Conservation (phyloP, 352 stramenopile genomes). For the Globisporangium yorkense region DNA sequence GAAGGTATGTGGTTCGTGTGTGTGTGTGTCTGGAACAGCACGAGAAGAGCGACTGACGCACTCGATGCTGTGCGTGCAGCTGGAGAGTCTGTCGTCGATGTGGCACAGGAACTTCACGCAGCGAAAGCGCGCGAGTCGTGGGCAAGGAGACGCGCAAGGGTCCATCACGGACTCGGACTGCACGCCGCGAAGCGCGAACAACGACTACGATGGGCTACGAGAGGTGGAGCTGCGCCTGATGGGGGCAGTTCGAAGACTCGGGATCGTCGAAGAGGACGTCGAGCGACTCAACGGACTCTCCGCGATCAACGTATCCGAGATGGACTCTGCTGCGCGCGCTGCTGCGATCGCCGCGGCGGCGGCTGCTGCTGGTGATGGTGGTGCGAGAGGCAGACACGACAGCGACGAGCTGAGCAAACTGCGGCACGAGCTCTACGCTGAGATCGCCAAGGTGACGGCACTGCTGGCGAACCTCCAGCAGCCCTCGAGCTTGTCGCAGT, state of each 20-base stretch:
- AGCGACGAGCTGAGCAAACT: constrained; percentile 39
- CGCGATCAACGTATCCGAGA: constrained; percentile 19
- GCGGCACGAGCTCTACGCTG: constrained; percentile 40
- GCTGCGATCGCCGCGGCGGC: constrained; percentile 1
- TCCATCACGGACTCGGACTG: constrained; percentile 11
- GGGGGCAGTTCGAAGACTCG: constrained; percentile 44
- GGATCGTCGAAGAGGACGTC: constrained; percentile 58
- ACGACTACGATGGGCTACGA: constrained; percentile 25
- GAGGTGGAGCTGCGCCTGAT: constrained; percentile 59
- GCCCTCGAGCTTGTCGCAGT: neutral
- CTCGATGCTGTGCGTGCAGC: constrained; percentile 5
- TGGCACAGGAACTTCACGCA: constrained; percentile 64
- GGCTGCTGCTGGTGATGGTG: neutral
- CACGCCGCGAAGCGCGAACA: constrained; percentile 8
- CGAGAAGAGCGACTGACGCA: no score
- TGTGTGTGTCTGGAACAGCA: constrained; percentile 4
- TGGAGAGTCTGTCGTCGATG: constrained; percentile 53
- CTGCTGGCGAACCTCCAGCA: constrained; percentile 21
- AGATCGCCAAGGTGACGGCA: constrained; percentile 41
- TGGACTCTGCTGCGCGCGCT: constrained; percentile 2
- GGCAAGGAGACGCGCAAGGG: constrained; percentile 7
- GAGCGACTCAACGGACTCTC: constrained; percentile 38
- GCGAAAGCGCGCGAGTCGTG: constrained; percentile 14
- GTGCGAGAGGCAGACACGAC: neutral
- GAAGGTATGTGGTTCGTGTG: constrained; percentile 28